A percentile compares a stretch with the other conserved stretches of the same genome.
Conservation (phyloP, 2,329 filamentous ascomycete species). For the Dothiorella sarmentorum region DNA sequence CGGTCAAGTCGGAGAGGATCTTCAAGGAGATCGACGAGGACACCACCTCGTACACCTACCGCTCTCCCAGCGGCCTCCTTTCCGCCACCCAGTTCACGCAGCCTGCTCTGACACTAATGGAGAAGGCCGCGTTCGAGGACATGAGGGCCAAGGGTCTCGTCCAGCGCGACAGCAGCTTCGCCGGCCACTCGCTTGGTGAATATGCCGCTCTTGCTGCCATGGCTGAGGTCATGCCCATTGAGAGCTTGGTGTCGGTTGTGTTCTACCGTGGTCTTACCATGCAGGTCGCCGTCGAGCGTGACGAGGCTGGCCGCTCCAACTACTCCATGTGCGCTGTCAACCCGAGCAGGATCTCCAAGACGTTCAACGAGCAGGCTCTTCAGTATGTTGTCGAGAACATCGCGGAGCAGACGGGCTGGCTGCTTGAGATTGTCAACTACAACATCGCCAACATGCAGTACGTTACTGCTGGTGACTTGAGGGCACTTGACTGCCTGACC, state of each 20-base stretch:
- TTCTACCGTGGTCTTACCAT: constrained; percentile 99
- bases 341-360: constrained; percentile 96
- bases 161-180: constrained; percentile 93
- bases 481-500: constrained; percentile 63
- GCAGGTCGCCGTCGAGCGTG: constrained; percentile 98
- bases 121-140: constrained; percentile 99
- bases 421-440: constrained; percentile 98
- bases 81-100: constrained; percentile 99
- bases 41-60: constrained; percentile 95
- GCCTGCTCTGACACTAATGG: constrained; percentile 95
- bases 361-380: constrained; percentile 95
- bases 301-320: constrained; percentile 88
- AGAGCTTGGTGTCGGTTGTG: constrained; percentile 94
- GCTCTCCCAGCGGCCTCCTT: constrained; percentile 87
- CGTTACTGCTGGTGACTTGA: constrained; percentile 64
- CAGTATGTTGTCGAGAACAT: constrained; percentile 97
- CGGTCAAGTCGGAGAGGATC: constrained; percentile 97
- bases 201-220: constrained; percentile 95
- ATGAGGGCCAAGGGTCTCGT: constrained; percentile 97
- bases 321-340: constrained; percentile 99
- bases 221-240: constrained; percentile 99
- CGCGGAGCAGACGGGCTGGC: constrained; percentile 87
- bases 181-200: constrained; percentile 95
- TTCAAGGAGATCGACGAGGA: constrained; percentile 96
- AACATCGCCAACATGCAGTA: constrained; percentile 70